Base-by-base conservation (phyloP, 139 green algal genomes). In the Tetradesmus lagerheimii region DNA sequence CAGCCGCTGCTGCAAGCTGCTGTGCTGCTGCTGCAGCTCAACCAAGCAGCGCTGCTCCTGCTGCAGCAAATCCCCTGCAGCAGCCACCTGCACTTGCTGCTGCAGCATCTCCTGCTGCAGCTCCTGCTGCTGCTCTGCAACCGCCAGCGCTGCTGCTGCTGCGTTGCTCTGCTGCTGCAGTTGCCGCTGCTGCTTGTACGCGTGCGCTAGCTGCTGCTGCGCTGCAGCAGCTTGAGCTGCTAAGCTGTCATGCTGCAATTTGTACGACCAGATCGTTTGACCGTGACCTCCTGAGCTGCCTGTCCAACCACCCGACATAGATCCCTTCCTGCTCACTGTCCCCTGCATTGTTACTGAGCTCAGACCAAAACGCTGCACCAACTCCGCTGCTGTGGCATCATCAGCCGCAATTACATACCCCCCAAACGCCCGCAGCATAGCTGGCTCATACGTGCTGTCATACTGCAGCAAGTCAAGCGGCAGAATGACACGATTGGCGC, bases 351-450 rank as follows among this genome's bases (percentile, higher is more conserved):
- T 94, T 0, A 95, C 86, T 6, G 76, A 84, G 9, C 66, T 47
- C 38, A 94, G 38, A 0, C 90, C 89, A 38, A 80, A 90, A 0
- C 71, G 67, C 38, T 71, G 43, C 39, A 91, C 74, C 6, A 95
- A 89, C 75, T 87, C 45, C 29, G 85, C 91, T 39, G 93, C 93
- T 50, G 90, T 90, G 25, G 71, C 77, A 41, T 90, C 87, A 71
- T 90, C 91, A 8, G 86, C 89, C 15, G 93, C 93, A 29, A 95
- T 86, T 1, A 95, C 85, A 57, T 87, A 82, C 27, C 86, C 31
- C 0, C 93, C 93, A 87, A 94, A 95, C 9, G 92, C 92, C 41
- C 91, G 83, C 4, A 86, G 47, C 81, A 95, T 80, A 0, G 93
- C 93, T 38, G 74, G 18, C 29, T 57, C n/a, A 43, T 82, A 20